Percentiles rank a stretch among this genome's conserved stretches.
Evolutionary conservation across 768 basidiomycete genomes (phyloP).

Genomic region (Leccinum sublutescens): DNA sequence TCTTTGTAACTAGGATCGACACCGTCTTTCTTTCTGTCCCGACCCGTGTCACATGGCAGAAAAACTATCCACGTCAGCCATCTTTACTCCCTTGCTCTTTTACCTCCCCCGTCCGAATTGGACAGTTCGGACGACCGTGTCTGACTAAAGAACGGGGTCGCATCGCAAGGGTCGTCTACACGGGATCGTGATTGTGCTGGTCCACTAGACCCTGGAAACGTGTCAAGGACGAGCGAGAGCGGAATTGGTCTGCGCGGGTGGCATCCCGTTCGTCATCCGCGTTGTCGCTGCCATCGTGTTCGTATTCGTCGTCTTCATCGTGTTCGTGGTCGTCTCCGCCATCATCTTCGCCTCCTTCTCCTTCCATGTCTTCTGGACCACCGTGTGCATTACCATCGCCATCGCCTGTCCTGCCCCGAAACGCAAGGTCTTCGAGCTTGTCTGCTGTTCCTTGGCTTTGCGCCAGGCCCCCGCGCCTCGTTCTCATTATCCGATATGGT

Average conservation of each 20-base stretch:
- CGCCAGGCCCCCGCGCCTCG: not conserved
- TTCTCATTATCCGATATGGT: slow-evolving; percentile 4
- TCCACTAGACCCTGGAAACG: not conserved
- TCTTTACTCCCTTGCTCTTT: not conserved
- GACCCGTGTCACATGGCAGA: not conserved
- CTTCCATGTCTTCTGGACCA: not conserved
- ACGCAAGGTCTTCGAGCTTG: not conserved
- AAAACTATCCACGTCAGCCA: not conserved
- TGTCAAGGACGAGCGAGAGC: slow-evolving; percentile 6
- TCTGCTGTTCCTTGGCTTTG: not conserved
- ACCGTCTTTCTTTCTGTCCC: not conserved
- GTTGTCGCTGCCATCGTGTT: not conserved
- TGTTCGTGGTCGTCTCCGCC: not conserved
- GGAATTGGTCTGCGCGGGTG: not conserved
- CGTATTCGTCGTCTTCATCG: too few relatives aligned
- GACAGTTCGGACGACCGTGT: not conserved
- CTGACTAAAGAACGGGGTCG: not conserved
- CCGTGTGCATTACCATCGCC: not conserved
- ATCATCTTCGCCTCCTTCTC: not conserved
- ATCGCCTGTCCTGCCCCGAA: not conserved
- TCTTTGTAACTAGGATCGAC: not conserved
- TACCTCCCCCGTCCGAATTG: not conserved
- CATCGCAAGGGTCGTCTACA: not conserved
- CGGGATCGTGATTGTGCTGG: not conserved
- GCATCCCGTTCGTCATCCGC: not conserved